phyloP scores from a whole-genome alignment of 108 stramenopile species.

The Nitzschia inconspicua region DNA sequence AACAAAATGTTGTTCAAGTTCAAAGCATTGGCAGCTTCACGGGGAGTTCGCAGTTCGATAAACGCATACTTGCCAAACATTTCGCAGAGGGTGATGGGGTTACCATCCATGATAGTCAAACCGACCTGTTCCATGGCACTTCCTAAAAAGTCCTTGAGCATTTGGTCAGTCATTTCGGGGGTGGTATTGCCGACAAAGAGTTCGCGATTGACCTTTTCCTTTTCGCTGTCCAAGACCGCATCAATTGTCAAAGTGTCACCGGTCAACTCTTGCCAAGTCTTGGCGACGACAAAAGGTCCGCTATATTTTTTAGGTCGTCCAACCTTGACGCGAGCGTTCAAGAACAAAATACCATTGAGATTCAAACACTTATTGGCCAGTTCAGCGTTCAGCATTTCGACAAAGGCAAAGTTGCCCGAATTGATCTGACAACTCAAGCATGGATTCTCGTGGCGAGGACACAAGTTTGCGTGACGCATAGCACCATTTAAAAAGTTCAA shows the following conservation, averaged over 20 bases:
- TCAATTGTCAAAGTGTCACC: slow-evolving; percentile 67
- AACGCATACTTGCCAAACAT: slow-evolving; percentile 92
- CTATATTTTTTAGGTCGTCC: slow-evolving; percentile 87
- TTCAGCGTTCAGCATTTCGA: slow-evolving; percentile 72
- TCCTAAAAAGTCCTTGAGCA: slow-evolving; percentile 84
- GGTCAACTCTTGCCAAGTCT: slow-evolving; percentile 89
- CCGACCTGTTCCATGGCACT: slow-evolving; percentile 85
- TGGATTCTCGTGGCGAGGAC: slow-evolving; percentile 62
- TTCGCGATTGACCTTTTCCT: slow-evolving; percentile 84
- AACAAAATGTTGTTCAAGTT: slow-evolving; percentile 94
- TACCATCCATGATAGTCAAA: slow-evolving; percentile 72
- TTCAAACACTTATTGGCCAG: slow-evolving; percentile 77
- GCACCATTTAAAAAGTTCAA: slow-evolving; percentile 90
- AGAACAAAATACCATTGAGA: slow-evolving; percentile 88
- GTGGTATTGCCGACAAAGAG: slow-evolving; percentile 93
- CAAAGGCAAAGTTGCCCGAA: slow-evolving; percentile 86
- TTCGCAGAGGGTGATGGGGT: slow-evolving; percentile 82
- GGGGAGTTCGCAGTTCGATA: slow-evolving; percentile 78
- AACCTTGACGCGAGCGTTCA: slow-evolving; percentile 80
- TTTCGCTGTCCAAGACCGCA: slow-evolving; percentile 52
- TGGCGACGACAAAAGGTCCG: slow-evolving; percentile 59
- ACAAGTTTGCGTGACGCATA: slow-evolving; percentile 82
- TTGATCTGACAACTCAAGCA: slow-evolving; percentile 75
- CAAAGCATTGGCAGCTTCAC: slow-evolving; percentile 87
- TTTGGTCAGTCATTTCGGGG: slow-evolving; percentile 89